Conservation (phyloP, 2,329 filamentous ascomycete genomes). For the Calonectria honghensis region DNA sequence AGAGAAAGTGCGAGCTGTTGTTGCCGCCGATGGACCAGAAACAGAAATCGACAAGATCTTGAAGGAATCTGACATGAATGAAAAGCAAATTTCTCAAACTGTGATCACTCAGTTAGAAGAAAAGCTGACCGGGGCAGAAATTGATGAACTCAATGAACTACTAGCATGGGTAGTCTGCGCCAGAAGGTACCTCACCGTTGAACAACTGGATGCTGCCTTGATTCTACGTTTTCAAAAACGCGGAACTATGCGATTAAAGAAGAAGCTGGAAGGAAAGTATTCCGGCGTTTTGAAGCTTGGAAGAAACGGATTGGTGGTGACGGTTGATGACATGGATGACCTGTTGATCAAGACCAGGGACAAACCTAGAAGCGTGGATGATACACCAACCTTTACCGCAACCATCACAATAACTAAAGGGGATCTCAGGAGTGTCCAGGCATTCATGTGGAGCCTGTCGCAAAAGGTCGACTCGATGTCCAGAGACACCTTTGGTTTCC, state of each 20-base stretch:
- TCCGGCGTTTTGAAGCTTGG: background rate
- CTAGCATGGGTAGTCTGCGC: constrained; percentile 1
- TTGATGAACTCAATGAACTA: constrained; percentile 3
- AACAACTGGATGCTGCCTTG: constrained; percentile 3
- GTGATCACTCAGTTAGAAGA: constrained; percentile 5
- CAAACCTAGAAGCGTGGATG: constrained; percentile 11
- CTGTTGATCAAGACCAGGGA: constrained; percentile 1
- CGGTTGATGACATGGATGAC: constrained; percentile 7
- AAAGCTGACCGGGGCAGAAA: constrained; percentile 6
- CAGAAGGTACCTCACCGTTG: background rate
- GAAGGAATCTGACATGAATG: constrained; percentile 13
- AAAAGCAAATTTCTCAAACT: constrained; percentile 1
- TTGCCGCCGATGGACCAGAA: constrained; percentile 17
- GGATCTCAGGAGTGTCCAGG: constrained; percentile 1
- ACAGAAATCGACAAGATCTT: constrained; percentile 17
- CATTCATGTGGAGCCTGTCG: constrained; percentile 18
- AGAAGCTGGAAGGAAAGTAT: constrained; percentile 16
- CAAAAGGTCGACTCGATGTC: constrained; percentile 8
- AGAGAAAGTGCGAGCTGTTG: constrained; percentile 2
- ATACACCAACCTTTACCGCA: constrained; percentile 8
- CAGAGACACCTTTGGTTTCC: background rate
- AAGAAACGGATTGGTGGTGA: background rate
- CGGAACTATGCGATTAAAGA: constrained; percentile 2
- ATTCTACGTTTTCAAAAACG: constrained; percentile 16
- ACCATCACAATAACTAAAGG: constrained; percentile 8